phyloP scores from a whole-genome alignment of 495 filamentous ascomycete species.

The Penicillium soppii region DNA sequence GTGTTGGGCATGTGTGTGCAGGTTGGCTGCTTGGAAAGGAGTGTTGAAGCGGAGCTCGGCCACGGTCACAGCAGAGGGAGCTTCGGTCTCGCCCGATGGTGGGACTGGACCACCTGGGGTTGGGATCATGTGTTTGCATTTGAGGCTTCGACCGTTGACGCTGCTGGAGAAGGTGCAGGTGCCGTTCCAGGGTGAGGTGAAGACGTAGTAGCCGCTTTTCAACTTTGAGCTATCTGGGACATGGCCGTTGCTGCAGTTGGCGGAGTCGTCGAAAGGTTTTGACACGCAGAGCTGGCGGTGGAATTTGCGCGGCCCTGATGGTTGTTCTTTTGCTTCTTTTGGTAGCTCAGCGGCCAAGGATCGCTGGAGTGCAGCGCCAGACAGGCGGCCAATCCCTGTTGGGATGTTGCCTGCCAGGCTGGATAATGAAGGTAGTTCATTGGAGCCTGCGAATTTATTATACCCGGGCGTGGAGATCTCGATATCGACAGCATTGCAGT shows the following conservation, averaged over 20 bases:
- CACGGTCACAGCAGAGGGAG: slow-evolving; percentile 52
- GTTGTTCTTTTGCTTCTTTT: slow-evolving; percentile 7
- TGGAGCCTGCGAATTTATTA: slow-evolving; percentile 51
- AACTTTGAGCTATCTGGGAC: slow-evolving; percentile 28
- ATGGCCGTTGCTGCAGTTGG: background rate
- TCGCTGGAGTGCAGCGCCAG: slow-evolving; percentile 18
- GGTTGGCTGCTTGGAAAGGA: slow-evolving; percentile 51
- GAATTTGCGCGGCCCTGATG: slow-evolving; percentile 35
- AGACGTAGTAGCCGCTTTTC: slow-evolving; percentile 55
- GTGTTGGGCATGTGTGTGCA: slow-evolving; percentile 28
- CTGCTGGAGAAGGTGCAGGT: slow-evolving; percentile 80
- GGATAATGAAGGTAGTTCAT: slow-evolving; percentile 35
- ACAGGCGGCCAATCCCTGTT: slow-evolving; percentile 11
- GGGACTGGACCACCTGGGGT: slow-evolving; percentile 7
- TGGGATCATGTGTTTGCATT: slow-evolving; percentile 67
- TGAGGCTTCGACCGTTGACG: slow-evolving; percentile 68
- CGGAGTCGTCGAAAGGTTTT: slow-evolving; percentile 22
- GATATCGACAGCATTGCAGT: slow-evolving; percentile 50
- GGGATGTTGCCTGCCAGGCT: slow-evolving; percentile 33
- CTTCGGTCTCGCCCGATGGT: slow-evolving; percentile 14
- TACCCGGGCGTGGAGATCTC: slow-evolving; percentile 64
- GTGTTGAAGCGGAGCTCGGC: slow-evolving; percentile 90
- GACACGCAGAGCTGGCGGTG: slow-evolving; percentile 41
- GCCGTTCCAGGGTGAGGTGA: slow-evolving; percentile 83
- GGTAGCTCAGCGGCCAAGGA: slow-evolving; percentile 14